Percentiles rank a stretch among this genome's conserved stretches.
These are phyloP conservation scores for Dactylellina drechsleri DNA, from an alignment of 2,329 filamentous ascomycete species.

Conservation along the genomic window DNA sequence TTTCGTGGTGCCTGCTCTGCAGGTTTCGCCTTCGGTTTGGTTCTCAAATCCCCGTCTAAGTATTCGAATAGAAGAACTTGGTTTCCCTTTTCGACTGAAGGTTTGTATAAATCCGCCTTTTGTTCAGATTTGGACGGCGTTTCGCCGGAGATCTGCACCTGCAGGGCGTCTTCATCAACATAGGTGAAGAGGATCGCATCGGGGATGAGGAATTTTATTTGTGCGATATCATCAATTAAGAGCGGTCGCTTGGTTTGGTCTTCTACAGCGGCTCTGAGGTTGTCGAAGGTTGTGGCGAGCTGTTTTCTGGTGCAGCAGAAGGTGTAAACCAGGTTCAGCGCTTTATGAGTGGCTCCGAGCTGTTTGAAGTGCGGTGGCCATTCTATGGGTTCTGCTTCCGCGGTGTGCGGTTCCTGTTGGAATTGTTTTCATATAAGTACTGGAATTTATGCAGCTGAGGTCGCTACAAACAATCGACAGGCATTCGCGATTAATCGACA, in stretches of 20 bases:
- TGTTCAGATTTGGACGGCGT: constrained; percentile 56
- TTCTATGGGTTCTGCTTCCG: not conserved
- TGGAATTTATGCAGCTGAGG: no score
- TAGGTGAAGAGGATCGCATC: constrained; percentile 83
- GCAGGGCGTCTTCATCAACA: constrained; percentile 83
- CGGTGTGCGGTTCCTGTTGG: not conserved
- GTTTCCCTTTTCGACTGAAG: constrained; percentile 63
- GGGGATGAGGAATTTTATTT: constrained; percentile 80
- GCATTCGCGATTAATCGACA: no score
- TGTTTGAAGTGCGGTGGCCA: constrained; percentile 81
- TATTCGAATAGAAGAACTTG: constrained; percentile 92
- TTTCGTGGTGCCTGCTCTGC: constrained; percentile 64
- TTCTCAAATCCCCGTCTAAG: constrained; percentile 87
- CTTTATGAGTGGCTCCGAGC: constrained; percentile 80
- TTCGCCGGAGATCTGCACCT: constrained; percentile 74
- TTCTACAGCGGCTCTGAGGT: constrained; percentile 84
- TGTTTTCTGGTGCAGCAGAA: constrained; percentile 95
- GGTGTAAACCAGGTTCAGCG: constrained; percentile 90
- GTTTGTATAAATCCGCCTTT: constrained; percentile 57
- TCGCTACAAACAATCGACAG: no score
- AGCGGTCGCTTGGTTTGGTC: constrained; percentile 78
- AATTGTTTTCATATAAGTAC: not conserved
- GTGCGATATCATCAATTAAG: constrained; percentile 79
- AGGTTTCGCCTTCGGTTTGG: constrained; percentile 69
- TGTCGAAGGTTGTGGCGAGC: constrained; percentile 89